Evolutionary conservation across 2,329 filamentous ascomycete species (phyloP), one percentile per base, ranked within the genome.

Genomic region (Monilinia vaccinii-corymbosi): DNA sequence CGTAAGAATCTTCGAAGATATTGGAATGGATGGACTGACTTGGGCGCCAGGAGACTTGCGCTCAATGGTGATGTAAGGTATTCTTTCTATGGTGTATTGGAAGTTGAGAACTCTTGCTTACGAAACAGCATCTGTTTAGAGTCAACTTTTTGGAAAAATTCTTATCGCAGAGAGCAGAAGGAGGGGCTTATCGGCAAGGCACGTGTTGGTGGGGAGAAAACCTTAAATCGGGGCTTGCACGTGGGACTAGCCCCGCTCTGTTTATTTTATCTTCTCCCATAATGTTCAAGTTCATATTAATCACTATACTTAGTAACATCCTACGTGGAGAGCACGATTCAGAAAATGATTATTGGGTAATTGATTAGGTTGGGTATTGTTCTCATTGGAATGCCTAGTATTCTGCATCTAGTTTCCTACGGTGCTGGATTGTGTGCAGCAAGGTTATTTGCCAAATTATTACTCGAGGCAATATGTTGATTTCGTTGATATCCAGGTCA

Each of bases 401-500:
- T 53, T 53, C 28, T 53, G 57, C 57, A 59, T 59, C 16, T 46
- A 36, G 44, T 28, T 47, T 36, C n/a, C 21, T 44, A 47, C 23
- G 21, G 31, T 44, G 38, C 38, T 42, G 8, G 45, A 59, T 46
- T 16, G 55, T 55, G 18, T 21, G 14, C 46, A 55, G 48, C 38
- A 59, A 55, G 40, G 25, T 34, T 28, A 46, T 36, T 45, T 46
- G 57, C 48, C 32, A 59, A 18, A 38, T 28, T 53, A 46, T 45
- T 59, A 46, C 31, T 40, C 42, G 48, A 46, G 31, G 49, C 28
- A n/a, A 44, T 21, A 31, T 34, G 28, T 46, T 51, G 23, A 11
- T 32, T 46, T 45, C 40, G 31, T 59, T 45, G 21, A 55, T 59
- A 55, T 59, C 57, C 57, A 59, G 49, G 50, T 46, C 48, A 51